Evolutionary conservation across 768 basidiomycete species (phyloP).

Genomic region (Fistulinella prunicolor): DNA sequence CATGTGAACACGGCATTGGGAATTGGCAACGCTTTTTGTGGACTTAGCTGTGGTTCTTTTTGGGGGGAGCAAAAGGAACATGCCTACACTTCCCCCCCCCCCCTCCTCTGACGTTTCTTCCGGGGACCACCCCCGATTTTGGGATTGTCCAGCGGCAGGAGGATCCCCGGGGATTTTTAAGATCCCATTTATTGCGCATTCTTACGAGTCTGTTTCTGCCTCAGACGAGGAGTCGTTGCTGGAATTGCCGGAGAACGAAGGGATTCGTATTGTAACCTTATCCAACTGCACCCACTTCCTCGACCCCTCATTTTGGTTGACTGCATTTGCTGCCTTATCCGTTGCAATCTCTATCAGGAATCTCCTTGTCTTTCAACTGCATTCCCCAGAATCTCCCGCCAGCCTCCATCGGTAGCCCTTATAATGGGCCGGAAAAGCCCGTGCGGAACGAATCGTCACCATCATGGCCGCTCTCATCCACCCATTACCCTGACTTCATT

Average conservation of each 20-base stretch:
- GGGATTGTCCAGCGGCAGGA: too few species aligned
- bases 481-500: slow-evolving; percentile 22
- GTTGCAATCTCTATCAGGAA: slow-evolving; percentile 21
- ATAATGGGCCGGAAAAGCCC: slow-evolving; percentile 24
- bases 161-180: too few species aligned
- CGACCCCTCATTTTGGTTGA: slow-evolving; percentile 20
- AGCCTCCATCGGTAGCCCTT: slow-evolving; percentile 15
- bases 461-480: slow-evolving; percentile 25
- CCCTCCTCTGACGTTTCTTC: too few species aligned
- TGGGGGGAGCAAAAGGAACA: too few species aligned
- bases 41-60: too few species aligned
- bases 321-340: slow-evolving; percentile 13
- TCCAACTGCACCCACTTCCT: slow-evolving; percentile 1
- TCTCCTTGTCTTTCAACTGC: slow-evolving; percentile 14
- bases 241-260: neutral
- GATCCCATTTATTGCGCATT: too few species aligned
- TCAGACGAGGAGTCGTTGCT: slow-evolving; percentile 17
- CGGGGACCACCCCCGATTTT: too few species aligned
- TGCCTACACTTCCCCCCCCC: too few species aligned
- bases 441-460: slow-evolving; percentile 28
- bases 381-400: slow-evolving; percentile 5
- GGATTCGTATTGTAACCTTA: too few species aligned
- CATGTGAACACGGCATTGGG: too few species aligned
- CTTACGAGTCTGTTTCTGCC: slow-evolving; percentile 14
- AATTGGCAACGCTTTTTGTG: too few species aligned